Base-by-base conservation (phyloP, 192 early-diverging fungal species). In the Backusella parvicylindrica region DNA sequence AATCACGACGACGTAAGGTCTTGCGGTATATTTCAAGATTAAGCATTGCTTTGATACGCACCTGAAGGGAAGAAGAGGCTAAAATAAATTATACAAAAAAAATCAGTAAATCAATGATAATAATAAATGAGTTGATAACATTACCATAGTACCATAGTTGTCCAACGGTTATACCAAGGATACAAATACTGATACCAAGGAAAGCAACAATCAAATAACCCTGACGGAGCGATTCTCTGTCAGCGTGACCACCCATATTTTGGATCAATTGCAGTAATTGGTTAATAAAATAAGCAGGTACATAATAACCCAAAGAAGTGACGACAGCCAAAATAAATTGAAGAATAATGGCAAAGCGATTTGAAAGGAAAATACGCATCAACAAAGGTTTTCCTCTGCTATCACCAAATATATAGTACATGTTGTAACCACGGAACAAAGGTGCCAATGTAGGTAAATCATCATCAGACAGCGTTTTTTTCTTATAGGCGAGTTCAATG, bases 21-120 rank as follows among this genome's bases (percentile, higher is more conserved):
- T 92, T 94, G 23, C 77, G 72, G 38, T 91, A 90, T 1, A 94
- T 85, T 78, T 94, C 92, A 2, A 87, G 72, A 71, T 79, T 79
- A 1, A 79, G 50, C 77, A 79, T 77, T 1, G 70, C 68, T 30
- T 68, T 75, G 4, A 77, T 66, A 15, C 77, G 77, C 3, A 76
- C 63, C 43, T 76, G 68, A 84, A 87, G 49, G 8, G 70, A 53
- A 0, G 71, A 65, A 18, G 71, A 74, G 37, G 77, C 75, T 67
- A 70, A 31, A 41, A 37, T 21, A 49, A 56, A 31, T 26, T 2
- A 73, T 6, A 64, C 6, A 64, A 26, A 30, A 12, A 36, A 68
- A 53, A 11, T 32, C 3, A 31, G 5, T 38, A 31, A 28, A 13
- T 88, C 38, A 16, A 87, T 66, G 2, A 84, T 85, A 6, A n/a